phyloP scores from a whole-genome alignment of 176 grass and related monocot genomes.

The Musa itinerans region DNA sequence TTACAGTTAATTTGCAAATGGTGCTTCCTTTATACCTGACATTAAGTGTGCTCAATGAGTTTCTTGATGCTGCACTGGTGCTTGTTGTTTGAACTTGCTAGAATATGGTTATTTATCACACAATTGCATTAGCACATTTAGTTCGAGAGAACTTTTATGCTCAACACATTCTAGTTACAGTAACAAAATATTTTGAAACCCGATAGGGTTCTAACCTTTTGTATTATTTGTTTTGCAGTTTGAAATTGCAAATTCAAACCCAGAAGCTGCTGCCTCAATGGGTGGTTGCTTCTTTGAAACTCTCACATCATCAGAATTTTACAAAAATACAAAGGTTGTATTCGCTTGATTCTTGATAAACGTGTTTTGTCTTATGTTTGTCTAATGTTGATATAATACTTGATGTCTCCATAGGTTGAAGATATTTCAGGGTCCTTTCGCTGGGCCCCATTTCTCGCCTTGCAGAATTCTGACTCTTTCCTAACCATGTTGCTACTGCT shows the following conservation, averaged over 20 bases:
- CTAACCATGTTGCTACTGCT: conserved; percentile 90
- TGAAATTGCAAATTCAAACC: conserved; percentile 41
- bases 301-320: conserved; percentile 90
- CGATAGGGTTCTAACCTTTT: background rate
- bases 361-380: background rate
- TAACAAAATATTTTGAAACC: background rate
- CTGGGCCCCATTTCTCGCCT: conserved; percentile 95
- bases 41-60: background rate
- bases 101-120: background rate
- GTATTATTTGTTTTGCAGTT: conserved; percentile 32
- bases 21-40: no score
- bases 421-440: conserved; percentile 85
- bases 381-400: background rate
- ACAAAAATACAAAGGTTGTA: conserved; percentile 91
- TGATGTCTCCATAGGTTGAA: conserved; percentile 35
- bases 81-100: background rate
- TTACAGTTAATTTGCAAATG: no score
- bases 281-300: conserved; percentile 82
- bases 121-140: background rate
- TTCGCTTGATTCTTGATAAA: conserved; percentile 15
- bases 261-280: conserved; percentile 34
- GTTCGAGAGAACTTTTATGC: no score
- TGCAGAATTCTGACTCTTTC: conserved; percentile 87
- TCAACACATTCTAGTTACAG: background rate
- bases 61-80: background rate